Percentiles rank a stretch among this genome's conserved stretches.
phyloP scores from a whole-genome alignment of 2,329 filamentous ascomycete genomes.

The Colletotrichum noveboracense region DNA sequence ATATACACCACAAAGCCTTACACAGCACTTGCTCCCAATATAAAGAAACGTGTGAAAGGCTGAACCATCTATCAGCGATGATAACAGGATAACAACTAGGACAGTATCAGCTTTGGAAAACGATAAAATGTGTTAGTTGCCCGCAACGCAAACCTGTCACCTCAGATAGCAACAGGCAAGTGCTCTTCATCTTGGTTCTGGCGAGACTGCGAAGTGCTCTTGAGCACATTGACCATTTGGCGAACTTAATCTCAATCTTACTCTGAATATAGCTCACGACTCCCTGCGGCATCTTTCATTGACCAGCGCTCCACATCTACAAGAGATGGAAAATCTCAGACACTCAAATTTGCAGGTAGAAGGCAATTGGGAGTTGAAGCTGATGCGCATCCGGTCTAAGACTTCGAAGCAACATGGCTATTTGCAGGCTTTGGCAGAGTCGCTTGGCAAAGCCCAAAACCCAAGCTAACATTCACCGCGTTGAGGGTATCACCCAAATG shows the following conservation, averaged over 20 bases:
- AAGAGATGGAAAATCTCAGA: neutral
- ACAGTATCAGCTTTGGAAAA: neutral
- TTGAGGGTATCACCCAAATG: accelerated
- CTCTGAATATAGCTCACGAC: neutral
- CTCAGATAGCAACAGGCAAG: neutral
- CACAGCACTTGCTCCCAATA: neutral
- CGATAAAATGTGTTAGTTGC: neutral
- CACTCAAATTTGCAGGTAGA: neutral
- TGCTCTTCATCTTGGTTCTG: neutral
- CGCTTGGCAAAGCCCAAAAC: neutral
- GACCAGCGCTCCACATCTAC: neutral
- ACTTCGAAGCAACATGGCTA: neutral
- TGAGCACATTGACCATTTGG: neutral
- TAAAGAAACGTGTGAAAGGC: neutral
- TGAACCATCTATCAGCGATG: neutral
- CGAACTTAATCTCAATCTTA: neutral
- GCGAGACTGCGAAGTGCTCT: neutral
- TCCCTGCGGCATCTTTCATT: neutral
- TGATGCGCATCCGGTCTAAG: accelerated
- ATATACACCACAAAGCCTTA: accelerated
- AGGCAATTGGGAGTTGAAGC: neutral
- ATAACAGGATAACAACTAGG: neutral
- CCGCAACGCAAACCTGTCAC: accelerated
- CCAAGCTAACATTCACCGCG: neutral
- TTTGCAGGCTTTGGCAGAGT: neutral